Base-by-base conservation (phyloP, 129 eudicot genomes). In the Pseudognaphalium luteoalbum region DNA sequence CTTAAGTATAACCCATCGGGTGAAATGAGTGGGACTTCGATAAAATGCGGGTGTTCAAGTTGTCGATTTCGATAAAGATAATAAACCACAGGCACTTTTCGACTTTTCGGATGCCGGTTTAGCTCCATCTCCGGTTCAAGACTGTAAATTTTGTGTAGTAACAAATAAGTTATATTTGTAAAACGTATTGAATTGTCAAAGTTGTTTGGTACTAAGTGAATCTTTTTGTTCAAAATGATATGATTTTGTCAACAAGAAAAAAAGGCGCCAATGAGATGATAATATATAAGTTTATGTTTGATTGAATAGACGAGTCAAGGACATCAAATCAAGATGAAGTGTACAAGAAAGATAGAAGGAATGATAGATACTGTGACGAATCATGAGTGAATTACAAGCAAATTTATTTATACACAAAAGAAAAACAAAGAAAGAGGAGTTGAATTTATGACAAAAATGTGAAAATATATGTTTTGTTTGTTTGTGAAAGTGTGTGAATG, bases 1-100 rank as follows among this genome's bases (percentile, higher is more conserved):
- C 89, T 88, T 65, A 91, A 78, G 82, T 83, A 91, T 63, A 88
- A 93, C 15, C 97, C 97, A 59, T 87, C 82, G 14, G 92, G 82
- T 7, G 97, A 86, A 72, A 93, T 87, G 73, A 89, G 81, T 5
- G 89, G 32, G 30, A 91, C 90, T 67, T 91, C 92, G 75, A 91
- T 87, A 72, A 88, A 91, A 82, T 91, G 97, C 57, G 97, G 97
- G 80, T 91, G 97, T 68, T 91, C 96, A 42, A 91, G 92, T 72
- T 88, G 92, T 6, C 88, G 90, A 77, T 91, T 91, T 70, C 88
- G 81, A 71, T 80, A 91, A 2, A 91, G 78, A 78, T 91, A 91
- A 75, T 91, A 91, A 47, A 91, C 87, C 30, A 91, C 97, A 1
- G 90, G 83, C 39, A 85, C 97, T 78, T 80, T 88, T 22, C 84